Percentiles rank a stretch among this genome's conserved stretches.
Conservation (phyloP, 495 filamentous ascomycete species). For the Wilcoxina mikolae region DNA sequence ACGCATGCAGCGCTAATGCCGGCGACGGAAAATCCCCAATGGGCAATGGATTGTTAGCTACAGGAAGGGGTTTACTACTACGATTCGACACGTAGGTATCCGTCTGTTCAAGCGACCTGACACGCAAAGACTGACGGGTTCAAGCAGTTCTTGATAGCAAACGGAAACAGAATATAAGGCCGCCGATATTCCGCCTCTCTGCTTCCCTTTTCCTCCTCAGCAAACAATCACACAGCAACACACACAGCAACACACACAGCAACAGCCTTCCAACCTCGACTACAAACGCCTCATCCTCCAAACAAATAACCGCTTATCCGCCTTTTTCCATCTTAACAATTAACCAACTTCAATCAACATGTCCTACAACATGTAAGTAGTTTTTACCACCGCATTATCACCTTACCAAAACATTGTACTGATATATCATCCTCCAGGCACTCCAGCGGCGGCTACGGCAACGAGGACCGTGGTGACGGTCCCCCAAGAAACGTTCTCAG, state of each 20-base stretch:
- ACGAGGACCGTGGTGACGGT: too few relatives aligned
- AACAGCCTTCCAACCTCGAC: background rate
- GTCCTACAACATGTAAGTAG: too few relatives aligned
- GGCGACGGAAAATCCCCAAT: background rate
- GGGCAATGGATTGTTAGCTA: background rate
- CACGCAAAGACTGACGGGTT: background rate
- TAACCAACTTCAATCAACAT: too few relatives aligned
- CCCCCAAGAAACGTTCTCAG: background rate
- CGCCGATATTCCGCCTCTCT: background rate
- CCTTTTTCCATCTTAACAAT: too few relatives aligned
- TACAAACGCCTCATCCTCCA: background rate
- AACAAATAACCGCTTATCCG: too few relatives aligned
- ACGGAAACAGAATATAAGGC: slow-evolving; percentile 1
- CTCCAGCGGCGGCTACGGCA: too few relatives aligned
- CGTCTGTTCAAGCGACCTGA: background rate
- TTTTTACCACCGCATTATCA: too few relatives aligned
- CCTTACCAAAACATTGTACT: too few relatives aligned
- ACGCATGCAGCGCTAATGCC: background rate
- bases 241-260: background rate
- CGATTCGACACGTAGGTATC: background rate
- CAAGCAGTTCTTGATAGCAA: background rate
- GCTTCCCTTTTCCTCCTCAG: background rate
- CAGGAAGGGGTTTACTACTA: background rate
- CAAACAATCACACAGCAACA: too few relatives aligned
- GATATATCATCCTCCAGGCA: too few relatives aligned